Percentiles rank a stretch among this genome's conserved stretches.
Conservation (phyloP, 208 protist genomes). For the Crithidia bombi region DNA sequence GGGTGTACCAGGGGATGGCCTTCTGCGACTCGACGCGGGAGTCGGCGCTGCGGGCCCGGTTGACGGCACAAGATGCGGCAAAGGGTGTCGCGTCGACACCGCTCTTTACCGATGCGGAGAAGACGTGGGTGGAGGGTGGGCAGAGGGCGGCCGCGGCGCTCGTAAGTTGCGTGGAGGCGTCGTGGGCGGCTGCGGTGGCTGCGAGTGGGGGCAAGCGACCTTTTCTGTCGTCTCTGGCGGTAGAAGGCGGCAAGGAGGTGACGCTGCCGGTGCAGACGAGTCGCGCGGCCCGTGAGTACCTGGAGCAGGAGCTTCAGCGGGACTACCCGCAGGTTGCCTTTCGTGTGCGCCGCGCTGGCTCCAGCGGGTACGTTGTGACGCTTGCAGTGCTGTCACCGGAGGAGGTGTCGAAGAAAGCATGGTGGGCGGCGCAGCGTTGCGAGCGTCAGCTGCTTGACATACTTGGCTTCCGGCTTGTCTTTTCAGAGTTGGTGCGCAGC, state of each 20-base stretch:
- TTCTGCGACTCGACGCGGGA: conserved; percentile 52
- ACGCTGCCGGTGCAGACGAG: conserved; percentile 46
- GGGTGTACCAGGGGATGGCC: conserved; percentile 71
- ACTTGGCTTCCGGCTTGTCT: conserved; percentile 74
- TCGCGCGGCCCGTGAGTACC: conserved; percentile 46
- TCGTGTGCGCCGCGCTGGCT: conserved; percentile 45
- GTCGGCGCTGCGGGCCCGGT: conserved; percentile 34
- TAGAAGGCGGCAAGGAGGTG: conserved; percentile 42
- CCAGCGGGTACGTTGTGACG: conserved; percentile 33
- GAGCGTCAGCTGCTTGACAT: conserved; percentile 51
- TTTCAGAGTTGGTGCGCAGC: conserved; percentile 58
- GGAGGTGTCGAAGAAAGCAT: conserved; percentile 33
- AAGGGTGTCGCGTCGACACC: background rate
- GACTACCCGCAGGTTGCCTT: conserved; percentile 41
- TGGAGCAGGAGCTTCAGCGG: conserved; percentile 31
- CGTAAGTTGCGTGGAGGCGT: conserved; percentile 31
- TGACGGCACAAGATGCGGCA: conserved; percentile 11
- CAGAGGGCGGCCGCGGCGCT: conserved; percentile 35
- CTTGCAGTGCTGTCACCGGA: conserved; percentile 42
- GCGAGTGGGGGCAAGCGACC: background rate
- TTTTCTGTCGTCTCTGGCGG: conserved; percentile 28
- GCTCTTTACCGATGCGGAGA: conserved; percentile 58
- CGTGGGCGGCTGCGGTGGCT: conserved; percentile 14
- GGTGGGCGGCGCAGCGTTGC: conserved; percentile 21
- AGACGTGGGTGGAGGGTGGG: conserved; percentile 46